Base-by-base conservation (phyloP, 2,329 filamentous ascomycete genomes). In the Fusarium pseudonygamai region DNA sequence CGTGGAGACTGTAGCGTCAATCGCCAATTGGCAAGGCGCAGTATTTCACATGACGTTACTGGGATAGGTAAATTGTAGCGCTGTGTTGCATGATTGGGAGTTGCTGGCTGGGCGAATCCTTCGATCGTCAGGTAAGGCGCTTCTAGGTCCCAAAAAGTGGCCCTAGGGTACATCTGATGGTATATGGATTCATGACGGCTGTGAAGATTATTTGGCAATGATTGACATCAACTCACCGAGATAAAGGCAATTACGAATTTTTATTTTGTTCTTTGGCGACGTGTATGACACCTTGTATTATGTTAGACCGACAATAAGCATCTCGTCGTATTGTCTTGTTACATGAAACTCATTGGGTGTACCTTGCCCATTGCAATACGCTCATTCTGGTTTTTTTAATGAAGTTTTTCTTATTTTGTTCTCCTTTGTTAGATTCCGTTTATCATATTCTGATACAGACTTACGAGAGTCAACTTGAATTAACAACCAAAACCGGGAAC, bases 41-140 rank as follows among this genome's bases (percentile, higher is more conserved):
- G 45, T 22, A 37, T n/a, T 39, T 49, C 66, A 59, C 22, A 64
- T 69, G 52, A 69, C 40, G 7, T 47, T 24, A 8, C 45, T 13
- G 18, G 14, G 43, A 30, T 5, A 65, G 30, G 66, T 36, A 42
- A 9, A 10, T 36, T 55, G 39, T 34, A 24, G 36, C 46, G 46
- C 16, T 10, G 24, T 53, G 24, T 7, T 15, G 15, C 14, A 9
- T 56, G 7, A 50, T 67, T 67, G 53, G 63, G 30, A 37, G 15
- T 34, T 22, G 11, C 26, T 26, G 26, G 42, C 65, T 67, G 67
- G 63, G 65, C 64, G 13, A 50, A 32, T 36, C 32, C 24, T 20
- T 52, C 14, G 16, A 39, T 30, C 12, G 30, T 24, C 18, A 28
- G 2, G 30, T 7, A 16, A 28, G 24, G 50, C 58, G 30, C 13